Percentiles rank a stretch among this genome's conserved stretches.
Conservation (phyloP, 2,329 filamentous ascomycete genomes). For the Akanthomyces muscarius region DNA sequence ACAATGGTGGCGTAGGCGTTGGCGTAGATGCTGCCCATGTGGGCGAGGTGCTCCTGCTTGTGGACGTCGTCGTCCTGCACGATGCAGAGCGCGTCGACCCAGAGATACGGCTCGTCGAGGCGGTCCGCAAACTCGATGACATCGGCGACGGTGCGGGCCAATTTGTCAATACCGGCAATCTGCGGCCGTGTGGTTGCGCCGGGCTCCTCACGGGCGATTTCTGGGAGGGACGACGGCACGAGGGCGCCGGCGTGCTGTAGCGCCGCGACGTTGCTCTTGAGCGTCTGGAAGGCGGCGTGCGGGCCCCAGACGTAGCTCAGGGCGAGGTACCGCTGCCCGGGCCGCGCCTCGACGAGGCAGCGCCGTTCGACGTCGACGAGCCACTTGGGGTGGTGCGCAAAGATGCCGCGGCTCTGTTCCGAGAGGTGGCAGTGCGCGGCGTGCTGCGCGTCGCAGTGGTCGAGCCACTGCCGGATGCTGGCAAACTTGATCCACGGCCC, state of each 20-base stretch:
- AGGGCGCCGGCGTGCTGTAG: slow-evolving; percentile 7
- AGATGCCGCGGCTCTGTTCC: background rate
- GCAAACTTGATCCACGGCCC: slow-evolving; percentile 11
- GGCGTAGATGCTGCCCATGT: slow-evolving; percentile 20
- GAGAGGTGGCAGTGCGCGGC: slow-evolving; percentile 7
- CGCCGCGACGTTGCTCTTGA: slow-evolving; percentile 7
- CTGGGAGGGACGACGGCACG: background rate
- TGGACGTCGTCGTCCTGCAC: slow-evolving; percentile 19
- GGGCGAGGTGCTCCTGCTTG: slow-evolving; percentile 19
- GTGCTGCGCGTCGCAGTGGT: slow-evolving; percentile 11
- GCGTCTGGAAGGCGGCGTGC: slow-evolving; percentile 5
- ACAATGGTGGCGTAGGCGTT: slow-evolving; percentile 13
- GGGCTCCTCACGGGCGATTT: background rate
- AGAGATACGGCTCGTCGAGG: slow-evolving; percentile 19
- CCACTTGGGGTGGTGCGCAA: slow-evolving; percentile 10
- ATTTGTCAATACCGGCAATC: background rate
- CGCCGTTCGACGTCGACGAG: slow-evolving; percentile 11
- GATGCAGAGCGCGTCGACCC: slow-evolving; percentile 24
- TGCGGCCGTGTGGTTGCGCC: background rate
- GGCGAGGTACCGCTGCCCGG: slow-evolving; percentile 19
- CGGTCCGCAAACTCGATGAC: slow-evolving; percentile 18
- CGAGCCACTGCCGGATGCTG: slow-evolving; percentile 14
- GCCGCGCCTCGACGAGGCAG: slow-evolving; percentile 3
- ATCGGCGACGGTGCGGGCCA: slow-evolving; percentile 18
- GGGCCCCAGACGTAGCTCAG: slow-evolving; percentile 24